Evolutionary conservation across 352 stramenopile species (phyloP).

Genomic region (Globisporangium perplexum): DNA sequence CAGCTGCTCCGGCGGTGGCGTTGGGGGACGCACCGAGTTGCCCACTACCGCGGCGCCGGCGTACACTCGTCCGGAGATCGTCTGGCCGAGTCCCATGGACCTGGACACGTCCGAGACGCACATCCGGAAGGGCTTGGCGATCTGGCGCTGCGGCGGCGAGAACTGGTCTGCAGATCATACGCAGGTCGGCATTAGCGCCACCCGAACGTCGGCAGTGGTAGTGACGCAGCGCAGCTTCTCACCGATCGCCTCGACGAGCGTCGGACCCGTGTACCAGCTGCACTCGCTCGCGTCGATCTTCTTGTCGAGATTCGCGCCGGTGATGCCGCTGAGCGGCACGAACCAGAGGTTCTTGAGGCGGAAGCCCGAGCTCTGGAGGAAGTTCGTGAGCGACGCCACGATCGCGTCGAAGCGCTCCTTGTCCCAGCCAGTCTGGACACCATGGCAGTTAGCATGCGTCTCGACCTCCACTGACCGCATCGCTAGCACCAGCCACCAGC

Average conservation of each 20-base stretch:
- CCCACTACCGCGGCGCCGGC: constrained; percentile 57
- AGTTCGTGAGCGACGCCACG: constrained; percentile 60
- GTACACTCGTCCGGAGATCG: constrained; percentile 83
- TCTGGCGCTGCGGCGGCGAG: constrained; percentile 64
- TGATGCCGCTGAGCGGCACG: constrained; percentile 85
- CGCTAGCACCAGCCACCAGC: not conserved
- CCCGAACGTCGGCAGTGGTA: too few species aligned
- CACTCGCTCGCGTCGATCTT: constrained; percentile 38
- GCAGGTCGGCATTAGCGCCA: not conserved
- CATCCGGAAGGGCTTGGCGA: constrained; percentile 84
- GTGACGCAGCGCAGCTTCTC: not conserved
- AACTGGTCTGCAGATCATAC: constrained; percentile 49
- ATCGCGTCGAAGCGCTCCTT: constrained; percentile 79
- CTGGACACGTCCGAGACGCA: constrained; percentile 81
- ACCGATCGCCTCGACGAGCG: constrained; percentile 79
- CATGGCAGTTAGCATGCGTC: not conserved
- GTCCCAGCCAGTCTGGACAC: constrained; percentile 46
- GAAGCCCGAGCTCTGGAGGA: constrained; percentile 74
- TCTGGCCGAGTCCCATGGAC: constrained; percentile 77
- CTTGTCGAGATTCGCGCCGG: constrained; percentile 78
- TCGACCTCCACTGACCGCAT: not conserved
- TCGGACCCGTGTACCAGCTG: constrained; percentile 73
- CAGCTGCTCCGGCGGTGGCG: too few species aligned
- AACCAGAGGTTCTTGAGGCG: constrained; percentile 80
- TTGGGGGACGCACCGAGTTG: constrained; percentile 43